Conservation (phyloP, 768 basidiomycete genomes). For the Dacryopinax primogenitus region DNA sequence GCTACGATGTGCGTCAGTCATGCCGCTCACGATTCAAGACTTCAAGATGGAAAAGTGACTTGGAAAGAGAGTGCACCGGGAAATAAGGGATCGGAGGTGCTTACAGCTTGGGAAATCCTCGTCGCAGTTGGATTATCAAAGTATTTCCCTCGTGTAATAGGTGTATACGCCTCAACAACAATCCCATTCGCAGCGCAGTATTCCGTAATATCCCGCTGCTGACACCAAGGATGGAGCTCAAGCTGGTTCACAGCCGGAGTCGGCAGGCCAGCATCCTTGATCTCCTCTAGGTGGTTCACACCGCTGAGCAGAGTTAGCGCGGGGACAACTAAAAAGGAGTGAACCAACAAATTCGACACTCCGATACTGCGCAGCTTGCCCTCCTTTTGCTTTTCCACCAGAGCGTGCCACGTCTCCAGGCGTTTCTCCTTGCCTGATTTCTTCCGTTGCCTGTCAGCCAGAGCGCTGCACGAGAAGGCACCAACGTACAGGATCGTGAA, state of each 20-base stretch:
- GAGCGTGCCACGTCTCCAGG: slow-evolving; percentile 59
- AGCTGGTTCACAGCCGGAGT: slow-evolving; percentile 69
- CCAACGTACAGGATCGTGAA: slow-evolving; percentile 45
- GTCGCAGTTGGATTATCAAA: slow-evolving; percentile 37
- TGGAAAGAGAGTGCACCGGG: no score
- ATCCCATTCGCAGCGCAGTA: slow-evolving; percentile 55
- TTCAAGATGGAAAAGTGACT: no score
- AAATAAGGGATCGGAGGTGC: slow-evolving; percentile 10
- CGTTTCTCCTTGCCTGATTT: slow-evolving; percentile 50
- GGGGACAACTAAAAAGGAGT: not conserved
- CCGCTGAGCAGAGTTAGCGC: slow-evolving; percentile 32
- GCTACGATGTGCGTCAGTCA: slow-evolving; percentile 14
- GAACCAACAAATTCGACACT: slow-evolving; percentile 67
- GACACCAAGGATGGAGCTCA: slow-evolving; percentile 57
- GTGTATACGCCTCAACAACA: slow-evolving; percentile 61
- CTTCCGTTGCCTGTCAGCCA: not conserved
- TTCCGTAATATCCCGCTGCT: slow-evolving; percentile 63
- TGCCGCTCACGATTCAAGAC: not conserved
- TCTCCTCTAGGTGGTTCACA: slow-evolving; percentile 62
- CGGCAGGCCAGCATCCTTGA: slow-evolving; percentile 46
- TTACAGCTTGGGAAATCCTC: slow-evolving; percentile 47
- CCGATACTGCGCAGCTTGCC: slow-evolving; percentile 62
- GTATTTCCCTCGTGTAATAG: slow-evolving; percentile 42
- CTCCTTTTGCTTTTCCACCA: slow-evolving; percentile 45
- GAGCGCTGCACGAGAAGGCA: not conserved